phyloP scores from a whole-genome alignment of 352 stramenopile genomes.

The Aphanomyces stellatus region DNA sequence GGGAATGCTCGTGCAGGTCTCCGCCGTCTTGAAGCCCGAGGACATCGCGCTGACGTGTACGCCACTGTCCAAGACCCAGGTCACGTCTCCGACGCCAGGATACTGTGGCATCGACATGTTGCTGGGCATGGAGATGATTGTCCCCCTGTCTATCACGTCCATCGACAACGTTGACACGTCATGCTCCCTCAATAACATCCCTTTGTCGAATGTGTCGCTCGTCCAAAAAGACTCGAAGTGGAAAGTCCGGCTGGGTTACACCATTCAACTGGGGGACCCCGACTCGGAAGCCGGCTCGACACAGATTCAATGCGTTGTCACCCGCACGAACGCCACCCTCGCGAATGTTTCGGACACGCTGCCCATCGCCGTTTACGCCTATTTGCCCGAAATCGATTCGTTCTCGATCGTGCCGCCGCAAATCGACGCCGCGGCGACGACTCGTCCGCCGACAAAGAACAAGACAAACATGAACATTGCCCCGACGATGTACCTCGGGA shows the following conservation, averaged over 20 bases:
- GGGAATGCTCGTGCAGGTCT: background rate
- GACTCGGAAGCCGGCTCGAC: slow-evolving; percentile 10
- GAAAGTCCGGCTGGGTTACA: slow-evolving; percentile 15
- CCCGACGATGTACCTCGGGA: background rate
- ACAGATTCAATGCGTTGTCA: slow-evolving; percentile 2
- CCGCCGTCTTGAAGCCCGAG: background rate
- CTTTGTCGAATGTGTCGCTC: slow-evolving; percentile 12
- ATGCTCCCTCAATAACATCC: slow-evolving; percentile 9
- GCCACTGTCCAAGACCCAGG: background rate
- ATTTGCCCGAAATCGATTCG: slow-evolving; percentile 15
- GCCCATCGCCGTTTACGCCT: slow-evolving; percentile 18
- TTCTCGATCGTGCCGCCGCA: background rate
- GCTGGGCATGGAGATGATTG: slow-evolving; percentile 7
- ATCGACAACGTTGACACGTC: slow-evolving; percentile 9
- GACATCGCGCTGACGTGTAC: slow-evolving; percentile 17
- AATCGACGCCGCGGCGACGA: background rate
- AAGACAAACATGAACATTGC: background rate
- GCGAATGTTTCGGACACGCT: slow-evolving; percentile 2
- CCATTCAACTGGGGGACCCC: slow-evolving; percentile 14
- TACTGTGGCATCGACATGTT: slow-evolving; percentile 19
- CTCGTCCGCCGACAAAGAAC: background rate
- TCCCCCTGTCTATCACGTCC: slow-evolving; percentile 2
- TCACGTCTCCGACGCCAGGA: background rate
- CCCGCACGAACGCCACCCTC: background rate
- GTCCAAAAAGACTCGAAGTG: slow-evolving; percentile 9